Evolutionary conservation across 257 asterid genomes (phyloP), one percentile per base, ranked within the genome.

Genomic region (Cordia subcordata): DNA sequence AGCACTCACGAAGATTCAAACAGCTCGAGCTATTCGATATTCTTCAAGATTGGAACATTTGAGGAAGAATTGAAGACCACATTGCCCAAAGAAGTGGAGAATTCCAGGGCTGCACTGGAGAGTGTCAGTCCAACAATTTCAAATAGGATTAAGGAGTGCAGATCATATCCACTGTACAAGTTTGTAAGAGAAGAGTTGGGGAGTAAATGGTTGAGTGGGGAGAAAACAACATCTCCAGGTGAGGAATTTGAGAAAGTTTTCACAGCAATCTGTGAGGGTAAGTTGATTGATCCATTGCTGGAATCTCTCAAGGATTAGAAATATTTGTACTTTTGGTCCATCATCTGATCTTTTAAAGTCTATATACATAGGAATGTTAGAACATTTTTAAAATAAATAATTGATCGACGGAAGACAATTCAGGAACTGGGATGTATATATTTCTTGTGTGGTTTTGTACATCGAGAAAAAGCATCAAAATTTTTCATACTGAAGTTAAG

Each of bases 241-340:
- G n/a, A n/a, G n/a, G n/a, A n/a, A n/a, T n/a, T n/a, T 6, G 88
- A 81, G 8, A 81, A 81, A 72, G 84, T 81, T 13, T 81, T 81
- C 56, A 63, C 71, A 0, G 85, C 88, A 0, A 49, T 78, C 72
- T 73, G 80, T 65, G 63, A 76, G 22, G 85, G 85, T 0, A 10
- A 73, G 39, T 23, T 81, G 17, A 75, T 81, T 45, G 88, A 78
- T 81, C 85, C 88, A 8, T 60, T 78, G 82, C 68, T 81, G 75
- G 62, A 76, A 21, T 81, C 85, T 57, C 77, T 81, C 21, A 74
- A 81, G 62, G 81, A 73, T 5, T 81, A 85, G 88, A 73, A 76
- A n/a, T n/a, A n/a, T n/a, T n/a, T n/a, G n/a, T n/a, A n/a, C n/a
- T n/a, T n/a, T n/a, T n/a, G n/a, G n/a, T n/a, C n/a, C n/a, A n/a